A percentile compares a stretch with the other conserved stretches of the same genome.
phyloP scores from a whole-genome alignment of 2,329 filamentous ascomycete species.

The Arthrobotrys pseudoclavata region DNA sequence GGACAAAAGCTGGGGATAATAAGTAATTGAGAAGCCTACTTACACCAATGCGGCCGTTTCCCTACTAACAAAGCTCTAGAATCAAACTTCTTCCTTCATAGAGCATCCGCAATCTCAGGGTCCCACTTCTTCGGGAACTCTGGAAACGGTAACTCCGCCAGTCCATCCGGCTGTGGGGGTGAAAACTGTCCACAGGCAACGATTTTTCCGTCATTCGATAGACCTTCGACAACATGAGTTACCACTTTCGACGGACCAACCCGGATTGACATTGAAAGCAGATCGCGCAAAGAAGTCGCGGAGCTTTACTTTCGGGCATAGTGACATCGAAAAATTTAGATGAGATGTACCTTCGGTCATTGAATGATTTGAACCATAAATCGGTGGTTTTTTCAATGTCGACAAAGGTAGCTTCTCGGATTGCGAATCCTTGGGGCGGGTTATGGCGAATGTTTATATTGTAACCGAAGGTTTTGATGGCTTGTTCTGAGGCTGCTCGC shows the following conservation, averaged over 20 bases:
- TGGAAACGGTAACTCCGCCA: conserved; percentile 2
- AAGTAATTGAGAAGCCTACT: neutral
- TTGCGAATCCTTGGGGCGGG: conserved; percentile 8
- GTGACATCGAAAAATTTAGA: conserved; percentile 14
- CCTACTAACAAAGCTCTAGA: conserved; percentile 14
- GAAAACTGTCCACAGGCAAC: conserved; percentile 12
- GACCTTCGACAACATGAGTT: conserved; percentile 38
- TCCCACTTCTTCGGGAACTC: conserved; percentile 32
- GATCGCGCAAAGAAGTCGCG: conserved; percentile 15
- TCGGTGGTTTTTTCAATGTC: conserved; percentile 9
- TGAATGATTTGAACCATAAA: conserved; percentile 17
- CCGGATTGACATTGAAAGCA: conserved; percentile 6
- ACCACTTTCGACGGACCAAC: neutral
- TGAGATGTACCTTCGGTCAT: conserved; percentile 3
- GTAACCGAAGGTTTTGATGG: neutral
- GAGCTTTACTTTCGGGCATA: conserved; percentile 12
- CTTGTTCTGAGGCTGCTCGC: neutral
- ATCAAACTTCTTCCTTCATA: conserved; percentile 23
- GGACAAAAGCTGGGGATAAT: too few species aligned
- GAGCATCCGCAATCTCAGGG: conserved; percentile 4
- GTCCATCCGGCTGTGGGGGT: conserved; percentile 16
- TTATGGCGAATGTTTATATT: conserved; percentile 13
- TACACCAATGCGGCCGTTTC: conserved; percentile 30
- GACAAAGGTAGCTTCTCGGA: conserved; percentile 12
- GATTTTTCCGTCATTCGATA: conserved; percentile 13